phyloP scores from a whole-genome alignment of 306 rosid genomes.

The Ormosia emarginata region DNA sequence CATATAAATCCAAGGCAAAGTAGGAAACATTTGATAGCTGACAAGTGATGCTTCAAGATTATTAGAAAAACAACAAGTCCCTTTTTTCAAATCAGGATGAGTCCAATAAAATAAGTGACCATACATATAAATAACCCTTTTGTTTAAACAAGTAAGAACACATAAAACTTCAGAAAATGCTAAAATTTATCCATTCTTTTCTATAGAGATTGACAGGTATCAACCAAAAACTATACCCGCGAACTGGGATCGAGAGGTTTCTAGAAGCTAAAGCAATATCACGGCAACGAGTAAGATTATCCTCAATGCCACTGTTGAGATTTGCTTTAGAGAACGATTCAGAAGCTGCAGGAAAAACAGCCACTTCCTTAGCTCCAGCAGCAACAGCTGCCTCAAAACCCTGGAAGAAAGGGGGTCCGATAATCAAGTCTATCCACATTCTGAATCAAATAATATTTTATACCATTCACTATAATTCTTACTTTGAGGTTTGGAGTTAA shows the following conservation, averaged over 20 bases:
- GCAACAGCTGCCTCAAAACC: slow-evolving; percentile 90
- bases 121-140: not conserved
- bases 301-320: slow-evolving; percentile 78
- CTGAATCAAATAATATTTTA: not conserved
- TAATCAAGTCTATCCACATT: slow-evolving; percentile 17
- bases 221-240: slow-evolving; percentile 55
- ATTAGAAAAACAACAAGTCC: not conserved
- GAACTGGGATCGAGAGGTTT: slow-evolving; percentile 68
- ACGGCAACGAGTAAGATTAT: slow-evolving; percentile 62
- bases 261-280: slow-evolving; percentile 72
- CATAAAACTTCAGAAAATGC: not conserved
- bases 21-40: not conserved
- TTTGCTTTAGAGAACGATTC: slow-evolving; percentile 85
- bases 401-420: slow-evolving; percentile 40
- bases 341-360: slow-evolving; percentile 89
- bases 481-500: slow-evolving; percentile 87
- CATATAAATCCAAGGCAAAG: not conserved
- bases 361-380: slow-evolving; percentile 94
- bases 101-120: not conserved
- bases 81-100: not conserved
- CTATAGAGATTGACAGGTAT: not conserved
- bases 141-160: slow-evolving; percentile 1
- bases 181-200: not conserved
- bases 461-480: slow-evolving; percentile 24
- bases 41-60: slow-evolving; percentile 9